Percentiles rank a stretch among this genome's conserved stretches.
These are phyloP conservation scores for Fomitopsis betulina DNA, from an alignment of 1,284 basidiomycete species.

Conservation along the genomic window DNA sequence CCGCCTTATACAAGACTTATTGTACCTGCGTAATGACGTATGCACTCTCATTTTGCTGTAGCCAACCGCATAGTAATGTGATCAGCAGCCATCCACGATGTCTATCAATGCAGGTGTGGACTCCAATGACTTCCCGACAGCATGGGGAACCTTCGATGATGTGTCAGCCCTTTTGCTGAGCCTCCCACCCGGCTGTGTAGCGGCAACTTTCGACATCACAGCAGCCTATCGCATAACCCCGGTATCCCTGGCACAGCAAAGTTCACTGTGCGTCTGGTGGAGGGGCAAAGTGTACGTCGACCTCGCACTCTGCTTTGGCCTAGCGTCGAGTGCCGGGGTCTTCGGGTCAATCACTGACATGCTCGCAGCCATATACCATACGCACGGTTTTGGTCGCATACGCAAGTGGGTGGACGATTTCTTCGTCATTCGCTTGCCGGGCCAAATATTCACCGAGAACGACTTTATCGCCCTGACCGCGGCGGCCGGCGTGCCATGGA, in stretches of 20 bases:
- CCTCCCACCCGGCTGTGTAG: slow-evolving; percentile 23
- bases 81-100: too few relatives aligned
- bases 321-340: slow-evolving; percentile 31
- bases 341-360: slow-evolving; percentile 36
- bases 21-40: slow-evolving; percentile 27
- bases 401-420: slow-evolving; percentile 42
- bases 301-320: slow-evolving; percentile 28
- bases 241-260: slow-evolving; percentile 29
- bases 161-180: slow-evolving; percentile 17
- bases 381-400: slow-evolving; percentile 19
- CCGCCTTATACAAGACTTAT: slow-evolving; percentile 34
- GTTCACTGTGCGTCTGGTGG: slow-evolving; percentile 27
- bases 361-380: slow-evolving; percentile 28
- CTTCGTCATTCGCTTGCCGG: slow-evolving; percentile 15
- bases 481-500: not conserved
- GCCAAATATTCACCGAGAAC: not conserved
- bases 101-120: slow-evolving; percentile 27
- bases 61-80: too few relatives aligned
- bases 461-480: not conserved
- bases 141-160: slow-evolving; percentile 31
- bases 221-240: slow-evolving; percentile 34
- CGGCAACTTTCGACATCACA: slow-evolving; percentile 34
- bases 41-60: slow-evolving; percentile 13
- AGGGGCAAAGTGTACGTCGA: slow-evolving; percentile 28
- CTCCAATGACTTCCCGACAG: slow-evolving; percentile 28